Base-by-base conservation (phyloP, 2,329 filamentous ascomycete species). In the Fusarium graminum region DNA sequence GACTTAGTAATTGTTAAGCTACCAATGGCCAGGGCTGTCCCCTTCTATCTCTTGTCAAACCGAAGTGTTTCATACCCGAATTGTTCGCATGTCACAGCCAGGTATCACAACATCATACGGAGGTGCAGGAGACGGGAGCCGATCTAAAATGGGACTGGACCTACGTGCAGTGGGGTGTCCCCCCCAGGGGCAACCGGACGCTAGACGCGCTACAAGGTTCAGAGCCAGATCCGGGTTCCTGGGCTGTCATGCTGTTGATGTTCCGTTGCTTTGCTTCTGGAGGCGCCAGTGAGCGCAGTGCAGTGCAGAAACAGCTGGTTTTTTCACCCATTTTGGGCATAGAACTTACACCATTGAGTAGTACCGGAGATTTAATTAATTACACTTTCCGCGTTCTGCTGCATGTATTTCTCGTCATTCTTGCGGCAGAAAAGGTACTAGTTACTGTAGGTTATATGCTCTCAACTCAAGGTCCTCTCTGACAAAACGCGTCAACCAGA, bases 311-410 rank as follows among this genome's bases (percentile, higher is more conserved):
- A 44, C 43, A 56, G 64, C 55, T 47, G 42, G 46, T 64, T 28
- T 38, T 54, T 40, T 34, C 25, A 22, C 41, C 32, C 40, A 44
- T 49, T 65, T 16, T 50, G 30, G 40, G 29, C 13, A 44, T n/a
- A 19, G 22, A 22, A 22, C 22, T 22, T 45, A 29, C 16, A 43
- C n/a, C 25, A 46, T 14, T 16, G 29, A 22, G 26, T 53, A 11
- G 16, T 19, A 44, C 63, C 52, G 41, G 47, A 32, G n/a, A 54
- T 49, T 51, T 53, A 30, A 60, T 65, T 65, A 65, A 54, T 60
- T 49, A 54, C 51, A 34, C 32, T 65, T 50, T 54, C 46, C 53
- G 26, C 36, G 25, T 52, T 34, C 32, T 34, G 32, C n/a, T 16
- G 32, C 32, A 34, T 34, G 16, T 34, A 13, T n/a, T 34, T n/a